These are phyloP conservation scores for Pyrus bretschneideri DNA, from an alignment of 306 rosid species.

Conservation along the genomic window DNA sequence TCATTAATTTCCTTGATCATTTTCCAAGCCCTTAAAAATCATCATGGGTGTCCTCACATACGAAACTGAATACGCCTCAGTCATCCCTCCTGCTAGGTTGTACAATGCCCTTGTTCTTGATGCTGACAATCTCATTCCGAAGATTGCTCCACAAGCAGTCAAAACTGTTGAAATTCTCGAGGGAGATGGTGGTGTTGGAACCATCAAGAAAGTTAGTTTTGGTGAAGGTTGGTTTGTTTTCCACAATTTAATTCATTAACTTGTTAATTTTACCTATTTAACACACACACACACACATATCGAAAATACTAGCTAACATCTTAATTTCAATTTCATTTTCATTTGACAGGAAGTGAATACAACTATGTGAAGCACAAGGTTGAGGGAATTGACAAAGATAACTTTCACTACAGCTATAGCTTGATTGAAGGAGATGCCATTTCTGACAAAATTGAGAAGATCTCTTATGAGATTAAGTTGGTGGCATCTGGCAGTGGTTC, in stretches of 20 bases:
- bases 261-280: neutral
- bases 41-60: constrained; percentile 31
- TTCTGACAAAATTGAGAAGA: constrained; percentile 31
- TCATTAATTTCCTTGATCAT: no score
- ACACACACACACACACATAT: neutral
- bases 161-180: constrained; percentile 17
- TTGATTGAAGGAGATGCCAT: constrained; percentile 36
- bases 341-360: neutral
- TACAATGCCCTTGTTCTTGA: neutral
- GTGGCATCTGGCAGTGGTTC: constrained; percentile 26
- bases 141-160: constrained; percentile 18
- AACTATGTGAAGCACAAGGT: constrained; percentile 18
- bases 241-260: no score
- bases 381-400: constrained; percentile 29
- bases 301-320: neutral
- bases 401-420: constrained; percentile 26
- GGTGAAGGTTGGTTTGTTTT: neutral
- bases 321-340: neutral
- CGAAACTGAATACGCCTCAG: neutral
- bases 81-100: neutral
- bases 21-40: no score
- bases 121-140: constrained; percentile 22
- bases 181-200: constrained; percentile 50
- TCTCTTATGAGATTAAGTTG: constrained; percentile 26
- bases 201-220: constrained; percentile 26